Conservation (phyloP, 495 filamentous ascomycete species). For the Aspergillus ellipticus region DNA sequence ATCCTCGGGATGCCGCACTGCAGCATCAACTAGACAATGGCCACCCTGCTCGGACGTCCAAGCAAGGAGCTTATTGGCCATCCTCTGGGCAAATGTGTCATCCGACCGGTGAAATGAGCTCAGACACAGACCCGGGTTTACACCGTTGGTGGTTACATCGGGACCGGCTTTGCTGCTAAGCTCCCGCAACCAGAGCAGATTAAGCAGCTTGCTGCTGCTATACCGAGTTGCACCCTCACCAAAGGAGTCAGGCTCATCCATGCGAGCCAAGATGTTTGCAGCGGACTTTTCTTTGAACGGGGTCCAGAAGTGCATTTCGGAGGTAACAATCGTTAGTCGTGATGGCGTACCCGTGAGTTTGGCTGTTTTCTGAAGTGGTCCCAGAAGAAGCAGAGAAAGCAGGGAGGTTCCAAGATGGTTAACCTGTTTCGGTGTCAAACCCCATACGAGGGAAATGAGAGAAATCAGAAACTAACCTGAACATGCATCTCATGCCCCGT, state of each 20-base stretch:
- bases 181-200: constrained; percentile 8
- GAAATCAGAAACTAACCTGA: not conserved
- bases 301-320: constrained; percentile 8
- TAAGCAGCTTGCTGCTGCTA: constrained; percentile 6
- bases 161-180: not conserved
- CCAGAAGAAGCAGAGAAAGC: constrained; percentile 6
- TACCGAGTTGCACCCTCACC: not conserved
- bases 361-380: not conserved
- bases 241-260: constrained; percentile 6
- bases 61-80: constrained; percentile 3
- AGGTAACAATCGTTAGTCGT: constrained; percentile 6
- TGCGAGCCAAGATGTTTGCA: not conserved
- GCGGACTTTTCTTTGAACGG: constrained; percentile 2
- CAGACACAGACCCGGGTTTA: constrained; percentile 6
- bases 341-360: not conserved
- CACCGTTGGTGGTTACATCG: constrained; percentile 5
- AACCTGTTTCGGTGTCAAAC: too few relatives aligned
- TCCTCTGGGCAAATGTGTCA: not conserved
- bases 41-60: constrained; percentile 4
- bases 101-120: constrained; percentile 4
- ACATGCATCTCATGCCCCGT: constrained; percentile 8
- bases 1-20: not conserved
- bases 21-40: constrained; percentile 6
- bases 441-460: too few relatives aligned
- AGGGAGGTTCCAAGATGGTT: not conserved